These are phyloP conservation scores for Cladophialophora chaetospira DNA, from an alignment of 2,329 filamentous ascomycete species.

Conservation along the genomic window DNA sequence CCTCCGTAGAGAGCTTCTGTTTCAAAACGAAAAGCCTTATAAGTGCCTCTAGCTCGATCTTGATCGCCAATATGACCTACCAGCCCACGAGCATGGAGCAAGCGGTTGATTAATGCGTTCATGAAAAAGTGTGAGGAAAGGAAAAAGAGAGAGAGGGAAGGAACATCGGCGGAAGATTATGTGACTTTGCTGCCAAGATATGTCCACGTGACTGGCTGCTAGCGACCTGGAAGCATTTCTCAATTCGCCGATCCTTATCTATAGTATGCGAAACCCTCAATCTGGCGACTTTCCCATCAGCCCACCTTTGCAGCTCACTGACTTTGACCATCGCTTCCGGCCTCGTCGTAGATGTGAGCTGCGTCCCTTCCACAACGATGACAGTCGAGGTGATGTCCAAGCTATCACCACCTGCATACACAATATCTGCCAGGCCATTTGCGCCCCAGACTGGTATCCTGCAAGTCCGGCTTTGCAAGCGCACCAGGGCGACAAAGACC, in stretches of 20 bases:
- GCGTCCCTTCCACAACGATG: background rate
- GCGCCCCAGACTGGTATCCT: background rate
- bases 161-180: background rate
- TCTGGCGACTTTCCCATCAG: background rate
- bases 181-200: no score
- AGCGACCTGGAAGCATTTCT: no score
- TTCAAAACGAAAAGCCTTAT: constrained; percentile 29
- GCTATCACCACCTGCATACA: background rate
- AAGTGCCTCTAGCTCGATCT: constrained; percentile 29
- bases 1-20: constrained; percentile 8
- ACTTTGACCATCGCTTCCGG: background rate
- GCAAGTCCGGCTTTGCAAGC: background rate
- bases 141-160: constrained; percentile 19
- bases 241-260: no score
- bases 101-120: constrained; percentile 35
- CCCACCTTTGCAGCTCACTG: background rate
- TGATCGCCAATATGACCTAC: constrained; percentile 36
- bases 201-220: no score
- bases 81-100: constrained; percentile 29
- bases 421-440: background rate
- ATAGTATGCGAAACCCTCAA: no score
- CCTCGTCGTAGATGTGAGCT: background rate
- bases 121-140: constrained; percentile 31
- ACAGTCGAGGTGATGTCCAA: background rate
- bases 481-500: background rate